Base-by-base conservation (phyloP, 176 grass and related monocot species). In the Triticum dicoccoides region DNA sequence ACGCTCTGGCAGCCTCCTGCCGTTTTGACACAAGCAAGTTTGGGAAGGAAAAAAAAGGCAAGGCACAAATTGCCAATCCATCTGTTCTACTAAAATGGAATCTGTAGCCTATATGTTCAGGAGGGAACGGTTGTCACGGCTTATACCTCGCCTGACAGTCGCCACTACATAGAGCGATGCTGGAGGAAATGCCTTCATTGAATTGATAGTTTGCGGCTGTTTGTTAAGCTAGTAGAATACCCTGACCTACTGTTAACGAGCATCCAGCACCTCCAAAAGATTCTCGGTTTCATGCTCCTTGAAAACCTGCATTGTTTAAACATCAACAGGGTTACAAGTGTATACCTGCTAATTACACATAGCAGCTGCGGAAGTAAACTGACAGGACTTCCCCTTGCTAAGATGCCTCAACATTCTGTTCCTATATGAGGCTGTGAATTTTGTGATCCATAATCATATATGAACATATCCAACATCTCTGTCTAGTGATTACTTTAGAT, bases 261-360 rank as follows among this genome's bases (percentile, higher is more conserved):
- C 79, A 89, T 91, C 89, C 77, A 94, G 81, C 54, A 91, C 52
- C 69, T 87, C 78, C 73, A 91, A 78, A 78, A 91, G 85, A 70
- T 80, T 85, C 32, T 87, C 68, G 3, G 77, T 83, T 79, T 87
- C 92, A 24, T 88, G 87, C 87, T 89, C 89, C 84, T 89, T 91
- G 82, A 91, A 89, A 86, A 89, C 87, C 92, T 94, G 73, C 52
- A 87, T 61, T 69, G 42, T 85, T 58, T 44, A 83, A 85, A 69
- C 85, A 75, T 42, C 38, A 64, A 35, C 10, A 75, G 29, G 23
- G 38, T 81, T 64, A 86, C n/a, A 47, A 25, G 6, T 12, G 39
- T 25, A 45, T 73, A 45, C 13, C 7, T 0, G 45, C 25, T 76
- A 47, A 88, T 84, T 62, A 69, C 39, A 33, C 17, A 81, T 24